These are phyloP conservation scores for Scheffersomyces insectosa DNA, from an alignment of 1,139 yeast genomes.

Conservation along the genomic window DNA sequence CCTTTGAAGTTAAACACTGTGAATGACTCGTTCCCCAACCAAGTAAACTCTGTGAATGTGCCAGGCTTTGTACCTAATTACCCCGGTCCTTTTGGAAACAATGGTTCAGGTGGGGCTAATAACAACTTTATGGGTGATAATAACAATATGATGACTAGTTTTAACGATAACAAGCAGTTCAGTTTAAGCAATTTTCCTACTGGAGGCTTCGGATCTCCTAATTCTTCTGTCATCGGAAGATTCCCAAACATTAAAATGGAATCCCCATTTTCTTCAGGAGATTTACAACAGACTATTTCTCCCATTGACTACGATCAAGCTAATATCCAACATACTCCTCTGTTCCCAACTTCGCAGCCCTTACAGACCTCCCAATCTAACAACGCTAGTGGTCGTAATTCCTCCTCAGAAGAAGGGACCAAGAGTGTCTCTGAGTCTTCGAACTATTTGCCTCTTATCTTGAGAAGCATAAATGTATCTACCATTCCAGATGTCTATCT, in stretches of 20 bases:
- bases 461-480: slow-evolving; percentile 60
- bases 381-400: neutral
- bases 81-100: neutral
- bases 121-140: neutral
- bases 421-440: slow-evolving; percentile 34
- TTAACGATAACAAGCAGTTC: neutral
- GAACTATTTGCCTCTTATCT: slow-evolving; percentile 63
- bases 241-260: slow-evolving; percentile 21
- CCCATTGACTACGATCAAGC: slow-evolving; percentile 20
- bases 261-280: slow-evolving; percentile 30
- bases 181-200: slow-evolving; percentile 7
- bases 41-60: neutral
- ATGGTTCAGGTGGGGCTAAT: neutral
- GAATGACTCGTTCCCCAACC: slow-evolving; percentile 15
- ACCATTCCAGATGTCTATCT: slow-evolving; percentile 58
- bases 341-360: slow-evolving; percentile 4
- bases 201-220: slow-evolving; percentile 30
- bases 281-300: slow-evolving; percentile 18
- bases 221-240: slow-evolving; percentile 14
- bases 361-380: slow-evolving; percentile 4
- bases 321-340: slow-evolving; percentile 3
- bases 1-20: slow-evolving; percentile 33
- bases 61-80: neutral
- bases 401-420: neutral
- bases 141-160: neutral